Base-by-base conservation (phyloP, 2,329 filamentous ascomycete genomes). In the Fusarium goolgardi region DNA sequence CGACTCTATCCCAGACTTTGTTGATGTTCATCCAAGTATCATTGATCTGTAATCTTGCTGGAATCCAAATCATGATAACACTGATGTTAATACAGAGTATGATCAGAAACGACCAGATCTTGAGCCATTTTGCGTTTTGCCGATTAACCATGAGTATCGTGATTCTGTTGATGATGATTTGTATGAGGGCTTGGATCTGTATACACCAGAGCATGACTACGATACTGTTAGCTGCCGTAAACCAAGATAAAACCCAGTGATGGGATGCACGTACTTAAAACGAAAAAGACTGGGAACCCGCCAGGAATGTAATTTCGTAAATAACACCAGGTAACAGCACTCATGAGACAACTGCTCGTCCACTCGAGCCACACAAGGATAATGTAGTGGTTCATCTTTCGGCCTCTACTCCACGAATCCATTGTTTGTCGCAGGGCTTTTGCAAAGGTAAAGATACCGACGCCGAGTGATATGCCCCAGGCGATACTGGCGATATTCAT, bases 131-230 rank as follows among this genome's bases (percentile, higher is more conserved):
- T 3, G 80, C 78, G 3, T 77, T 79, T 1, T 64, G 70, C 7
- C 77, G 76, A 55, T 83, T 74, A 4, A 80, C 77, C 41, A 84
- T 78, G 18, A 87, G 79, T 5, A 86, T 77, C 0, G 79, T 76
- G n/a, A 85, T 82, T 54, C 85, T 81, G 69, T 86, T 87, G 69
- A 85, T 83, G 71, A 87, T 86, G 58, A 86, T 86, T 64, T 86
- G 84, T 47, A 85, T 82, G 3, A 86, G 74, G 18, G 83, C 77
- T 62, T 86, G 84, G 25, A 86, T 79, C 63, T 83, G 79, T 8
- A 83, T 72, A 16, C 75, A 75, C 82, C 82, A 83, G 8, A 75
- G 65, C 13, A 70, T 55, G 20, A 75, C 73, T 75, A 6, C 2
- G 18, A 5, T 10, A 15, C 0, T 4, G 7, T 70, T 32, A 71